Base-by-base conservation (phyloP, 768 basidiomycete species). In the Wakefieldia striispora region DNA sequence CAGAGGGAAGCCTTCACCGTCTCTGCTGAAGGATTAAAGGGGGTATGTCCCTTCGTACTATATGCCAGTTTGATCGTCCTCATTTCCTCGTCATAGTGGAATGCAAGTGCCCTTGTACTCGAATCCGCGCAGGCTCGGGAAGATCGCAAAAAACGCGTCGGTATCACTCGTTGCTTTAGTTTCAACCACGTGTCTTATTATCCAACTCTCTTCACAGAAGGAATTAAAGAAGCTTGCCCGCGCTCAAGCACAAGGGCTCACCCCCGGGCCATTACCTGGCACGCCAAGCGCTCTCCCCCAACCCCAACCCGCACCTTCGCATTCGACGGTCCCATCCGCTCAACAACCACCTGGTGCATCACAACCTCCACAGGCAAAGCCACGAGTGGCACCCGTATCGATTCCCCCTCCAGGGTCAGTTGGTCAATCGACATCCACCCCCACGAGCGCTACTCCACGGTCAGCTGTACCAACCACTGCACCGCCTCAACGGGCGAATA, bases 61-160 rank as follows among this genome's bases (percentile, higher is more conserved):
- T 21, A 53, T 33, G 40, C 44, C 43, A 42, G 31, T 49, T 47
- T 27, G 14, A 14, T 5, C 10, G 43, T 51, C 40, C 51, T 61
- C 43, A 62, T 49, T 38, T 39, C 40, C 24, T 49, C 40, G 43
- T 51, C 41, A 24, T 59, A 88, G 86, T 88, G 86, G 85, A 88
- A 88, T 60, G 69, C 77, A 14, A 76, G 73, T 47, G 65, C 78
- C 8, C 71, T 88, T 20, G 73, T 88, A 4, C 68, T 78, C 26
- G 86, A 86, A 66, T 82, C 85, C 5, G 80, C 84, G 1, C 87
- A 88, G 68, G 87, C 86, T 36, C 72, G 82, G 47, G 87, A 88
- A 66, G 86, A 88, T 69, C 75, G 86, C 64, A 88, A 83, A 75
- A 84, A 80, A 71, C 79, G 84, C 74, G 86, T 86, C 41, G 59